phyloP scores from a whole-genome alignment of 2,329 filamentous ascomycete genomes.

The Metarhizium robertsii region DNA sequence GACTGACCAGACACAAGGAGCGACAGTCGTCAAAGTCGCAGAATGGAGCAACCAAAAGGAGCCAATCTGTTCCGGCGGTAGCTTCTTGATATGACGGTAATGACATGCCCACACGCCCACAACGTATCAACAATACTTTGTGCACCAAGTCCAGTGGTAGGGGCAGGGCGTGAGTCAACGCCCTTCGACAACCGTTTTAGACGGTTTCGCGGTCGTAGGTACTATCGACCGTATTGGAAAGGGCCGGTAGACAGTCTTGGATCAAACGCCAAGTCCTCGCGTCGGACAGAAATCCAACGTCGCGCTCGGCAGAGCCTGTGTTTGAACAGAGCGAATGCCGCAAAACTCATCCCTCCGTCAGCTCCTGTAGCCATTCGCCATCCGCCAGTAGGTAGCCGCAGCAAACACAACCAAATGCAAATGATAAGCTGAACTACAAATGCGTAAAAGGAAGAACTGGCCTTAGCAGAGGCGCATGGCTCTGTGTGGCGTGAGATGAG shows the following conservation, averaged over 20 bases:
- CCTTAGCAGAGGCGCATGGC: too few species aligned
- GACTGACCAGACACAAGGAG: constrained; percentile 38
- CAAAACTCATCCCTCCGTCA: neutral
- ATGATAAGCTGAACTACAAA: too few species aligned
- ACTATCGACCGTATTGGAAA: neutral
- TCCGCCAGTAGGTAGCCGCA: neutral
- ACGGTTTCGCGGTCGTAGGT: neutral
- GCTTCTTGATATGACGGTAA: constrained; percentile 48
- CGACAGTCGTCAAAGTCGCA: constrained; percentile 31
- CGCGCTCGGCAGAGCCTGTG: neutral
- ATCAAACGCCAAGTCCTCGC: neutral
- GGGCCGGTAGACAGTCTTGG: neutral
- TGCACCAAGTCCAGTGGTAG: neutral
- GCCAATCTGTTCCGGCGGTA: constrained; percentile 36
- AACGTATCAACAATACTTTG: neutral
- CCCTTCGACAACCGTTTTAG: neutral
- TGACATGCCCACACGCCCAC: constrained; percentile 13
- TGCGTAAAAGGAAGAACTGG: too few species aligned
- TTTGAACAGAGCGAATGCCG: neutral
- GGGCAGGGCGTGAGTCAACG: neutral
- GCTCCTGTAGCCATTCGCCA: neutral
- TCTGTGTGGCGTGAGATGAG: too few species aligned
- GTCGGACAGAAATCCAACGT: neutral
- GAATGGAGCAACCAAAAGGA: constrained; percentile 36
- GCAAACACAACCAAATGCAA: neutral